phyloP scores from a whole-genome alignment of 169 alveolate species.

The Theileria parva region DNA sequence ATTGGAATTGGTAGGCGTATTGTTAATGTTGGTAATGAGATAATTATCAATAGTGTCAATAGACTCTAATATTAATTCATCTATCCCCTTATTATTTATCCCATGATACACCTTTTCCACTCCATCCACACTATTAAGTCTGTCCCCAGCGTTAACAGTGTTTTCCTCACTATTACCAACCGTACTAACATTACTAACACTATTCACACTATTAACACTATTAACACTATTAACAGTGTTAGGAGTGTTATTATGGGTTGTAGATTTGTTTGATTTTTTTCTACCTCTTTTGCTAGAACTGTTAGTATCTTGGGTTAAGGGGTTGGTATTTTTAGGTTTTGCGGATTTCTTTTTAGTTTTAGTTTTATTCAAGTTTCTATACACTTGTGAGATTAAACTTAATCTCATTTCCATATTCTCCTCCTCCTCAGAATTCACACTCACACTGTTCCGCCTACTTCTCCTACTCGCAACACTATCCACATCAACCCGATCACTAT shows the following conservation, averaged over 20 bases:
- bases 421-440: neutral
- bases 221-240: too few relatives aligned
- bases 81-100: neutral
- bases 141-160: too few relatives aligned
- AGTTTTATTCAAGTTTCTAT: neutral
- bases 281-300: neutral
- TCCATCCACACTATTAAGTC: neutral
- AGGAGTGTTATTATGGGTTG: too few relatives aligned
- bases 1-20: neutral
- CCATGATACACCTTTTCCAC: neutral
- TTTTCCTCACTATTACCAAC: too few relatives aligned
- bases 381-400: neutral
- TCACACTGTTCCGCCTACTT: neutral
- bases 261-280: too few relatives aligned
- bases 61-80: conserved; percentile 6
- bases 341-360: neutral
- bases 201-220: too few relatives aligned
- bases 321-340: neutral
- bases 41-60: conserved; percentile 5
- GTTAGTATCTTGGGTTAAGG: neutral
- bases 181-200: too few relatives aligned
- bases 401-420: neutral
- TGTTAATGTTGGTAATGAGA: neutral
- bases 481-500: neutral
- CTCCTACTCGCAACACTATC: neutral